These are phyloP conservation scores for Pittosporum tobira DNA, from an alignment of 129 eudicot genomes.

Conservation along the genomic window DNA sequence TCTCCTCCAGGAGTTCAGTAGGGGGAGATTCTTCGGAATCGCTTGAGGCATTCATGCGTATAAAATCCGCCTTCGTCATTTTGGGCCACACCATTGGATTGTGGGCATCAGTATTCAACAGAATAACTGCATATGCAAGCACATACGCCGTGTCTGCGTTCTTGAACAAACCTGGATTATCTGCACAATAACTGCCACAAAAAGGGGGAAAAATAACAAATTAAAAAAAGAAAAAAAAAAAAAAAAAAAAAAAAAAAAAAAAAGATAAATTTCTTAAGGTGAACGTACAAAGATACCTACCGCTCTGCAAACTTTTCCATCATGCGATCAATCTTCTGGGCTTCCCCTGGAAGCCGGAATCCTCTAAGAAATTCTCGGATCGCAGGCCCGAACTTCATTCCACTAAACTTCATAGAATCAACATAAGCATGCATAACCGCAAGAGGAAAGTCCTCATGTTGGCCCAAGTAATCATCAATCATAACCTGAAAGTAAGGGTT, in stretches of 20 bases:
- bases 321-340: conserved; percentile 92
- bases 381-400: conserved; percentile 77
- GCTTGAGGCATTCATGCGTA: conserved; percentile 63
- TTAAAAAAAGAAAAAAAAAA: no score
- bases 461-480: conserved; percentile 97
- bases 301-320: conserved; percentile 99
- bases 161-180: conserved; percentile 92
- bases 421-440: conserved; percentile 99
- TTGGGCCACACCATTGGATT: conserved; percentile 95
- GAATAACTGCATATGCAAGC: conserved; percentile 96
- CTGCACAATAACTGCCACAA: conserved; percentile 87
- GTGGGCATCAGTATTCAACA: conserved; percentile 98
- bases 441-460: conserved; percentile 94
- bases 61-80: conserved; percentile 86
- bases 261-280: no score
- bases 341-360: conserved; percentile 99
- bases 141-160: conserved; percentile 95
- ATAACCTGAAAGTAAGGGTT: conserved; percentile 49
- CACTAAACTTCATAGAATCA: conserved; percentile 83
- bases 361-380: conserved; percentile 92
- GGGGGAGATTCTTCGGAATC: conserved; percentile 91
- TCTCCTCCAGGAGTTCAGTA: conserved; percentile 75
- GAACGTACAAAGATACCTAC: no score
- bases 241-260: no score
- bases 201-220: conserved; percentile 2